These are phyloP conservation scores for Aspergillus sp. DNA, from an alignment of 2,329 filamentous ascomycete species.

Conservation along the genomic window DNA sequence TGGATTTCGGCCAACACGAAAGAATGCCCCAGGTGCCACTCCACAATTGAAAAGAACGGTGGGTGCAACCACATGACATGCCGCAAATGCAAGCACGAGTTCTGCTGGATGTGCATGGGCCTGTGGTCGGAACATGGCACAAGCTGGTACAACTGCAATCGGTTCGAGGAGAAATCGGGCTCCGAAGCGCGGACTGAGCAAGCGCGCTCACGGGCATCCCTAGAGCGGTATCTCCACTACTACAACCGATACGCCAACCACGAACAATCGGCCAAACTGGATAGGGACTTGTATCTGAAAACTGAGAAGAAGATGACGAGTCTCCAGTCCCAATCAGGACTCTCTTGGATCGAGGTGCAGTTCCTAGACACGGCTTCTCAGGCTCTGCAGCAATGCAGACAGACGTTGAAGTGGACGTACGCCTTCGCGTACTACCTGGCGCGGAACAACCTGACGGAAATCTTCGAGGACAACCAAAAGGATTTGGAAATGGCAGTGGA, in stretches of 20 bases:
- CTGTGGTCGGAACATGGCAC: constrained; percentile 98
- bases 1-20: constrained; percentile 99
- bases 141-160: constrained; percentile 99
- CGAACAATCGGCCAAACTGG: constrained; percentile 93
- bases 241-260: constrained; percentile 99
- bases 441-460: constrained; percentile 91
- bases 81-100: constrained; percentile 91
- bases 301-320: constrained; percentile 99
- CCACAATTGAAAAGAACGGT: constrained; percentile 98
- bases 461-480: constrained; percentile 98
- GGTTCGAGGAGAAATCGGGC: constrained; percentile 94
- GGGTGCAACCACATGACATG: constrained; percentile 99
- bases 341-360: constrained; percentile 99
- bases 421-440: constrained; percentile 98
- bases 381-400: constrained; percentile 91
- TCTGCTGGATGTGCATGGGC: constrained; percentile 99
- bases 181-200: constrained; percentile 87
- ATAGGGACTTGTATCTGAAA: constrained; percentile 93
- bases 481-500: constrained; percentile 97
- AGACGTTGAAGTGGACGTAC: constrained; percentile 99
- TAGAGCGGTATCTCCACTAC: constrained; percentile 97
- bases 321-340: constrained; percentile 85
- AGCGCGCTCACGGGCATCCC: constrained; percentile 81
- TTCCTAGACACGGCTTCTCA: constrained; percentile 93
- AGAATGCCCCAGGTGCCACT: constrained; percentile 92